These are phyloP conservation scores for Fusarium brachygibbosum DNA, from an alignment of 2,329 filamentous ascomycete species.

Conservation along the genomic window DNA sequence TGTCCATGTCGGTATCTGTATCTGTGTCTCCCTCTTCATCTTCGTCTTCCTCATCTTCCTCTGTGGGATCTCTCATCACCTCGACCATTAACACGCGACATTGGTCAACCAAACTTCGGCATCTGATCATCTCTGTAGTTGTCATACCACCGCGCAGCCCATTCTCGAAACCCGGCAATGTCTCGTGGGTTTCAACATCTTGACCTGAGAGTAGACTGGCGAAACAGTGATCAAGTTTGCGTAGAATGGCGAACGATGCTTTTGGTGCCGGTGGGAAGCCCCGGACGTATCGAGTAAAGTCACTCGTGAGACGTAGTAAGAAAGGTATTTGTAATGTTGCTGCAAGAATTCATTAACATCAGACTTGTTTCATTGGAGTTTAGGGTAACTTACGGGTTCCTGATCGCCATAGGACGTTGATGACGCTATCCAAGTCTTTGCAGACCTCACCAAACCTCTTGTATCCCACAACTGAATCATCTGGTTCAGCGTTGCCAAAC, in stretches of 20 bases:
- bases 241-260: slow-evolving; percentile 77
- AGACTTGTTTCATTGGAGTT: no score
- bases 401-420: slow-evolving; percentile 88
- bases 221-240: slow-evolving; percentile 88
- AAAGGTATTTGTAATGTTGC: slow-evolving; percentile 81
- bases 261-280: slow-evolving; percentile 74
- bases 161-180: slow-evolving; percentile 77
- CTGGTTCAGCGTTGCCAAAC: slow-evolving; percentile 61
- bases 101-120: slow-evolving; percentile 83
- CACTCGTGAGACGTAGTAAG: slow-evolving; percentile 80
- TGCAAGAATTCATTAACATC: slow-evolving; percentile 18
- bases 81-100: slow-evolving; percentile 79
- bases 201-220: slow-evolving; percentile 77
- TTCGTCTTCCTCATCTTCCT: slow-evolving; percentile 52
- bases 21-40: slow-evolving; percentile 53
- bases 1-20: slow-evolving; percentile 43
- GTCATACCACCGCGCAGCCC: slow-evolving; percentile 76
- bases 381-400: slow-evolving; percentile 77
- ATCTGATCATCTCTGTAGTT: slow-evolving; percentile 86
- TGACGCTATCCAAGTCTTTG: slow-evolving; percentile 77
- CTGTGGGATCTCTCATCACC: slow-evolving; percentile 66
- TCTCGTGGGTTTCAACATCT: slow-evolving; percentile 74
- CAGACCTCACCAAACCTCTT: slow-evolving; percentile 77
- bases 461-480: slow-evolving; percentile 66
- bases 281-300: slow-evolving; percentile 78